phyloP scores from a whole-genome alignment of 306 rosid genomes.

The Canavalia gladiata region DNA sequence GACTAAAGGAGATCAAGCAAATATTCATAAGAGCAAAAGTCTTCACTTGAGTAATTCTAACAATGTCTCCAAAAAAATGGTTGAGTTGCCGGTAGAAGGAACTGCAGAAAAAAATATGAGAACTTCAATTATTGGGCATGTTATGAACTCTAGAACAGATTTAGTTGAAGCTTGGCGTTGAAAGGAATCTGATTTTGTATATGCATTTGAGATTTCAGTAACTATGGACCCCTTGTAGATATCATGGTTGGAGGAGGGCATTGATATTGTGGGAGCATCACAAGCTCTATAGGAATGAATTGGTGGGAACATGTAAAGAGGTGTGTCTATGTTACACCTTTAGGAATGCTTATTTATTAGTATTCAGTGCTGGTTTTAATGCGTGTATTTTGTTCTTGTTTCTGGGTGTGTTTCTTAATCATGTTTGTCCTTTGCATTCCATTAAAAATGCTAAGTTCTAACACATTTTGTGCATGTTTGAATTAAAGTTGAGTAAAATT shows the following conservation, averaged over 20 bases:
- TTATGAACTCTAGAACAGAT: constrained; percentile 72
- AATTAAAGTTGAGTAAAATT: not conserved
- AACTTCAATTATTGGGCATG: constrained; percentile 52
- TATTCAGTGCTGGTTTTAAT: not conserved
- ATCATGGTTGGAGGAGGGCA: not conserved
- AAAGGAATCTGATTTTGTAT: constrained; percentile 30
- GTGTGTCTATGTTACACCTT: not conserved
- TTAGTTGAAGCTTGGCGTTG: constrained; percentile 84
- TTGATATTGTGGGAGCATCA: not conserved
- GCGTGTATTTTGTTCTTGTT: not conserved
- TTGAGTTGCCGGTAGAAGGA: constrained; percentile 50
- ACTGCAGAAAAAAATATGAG: constrained; percentile 57
- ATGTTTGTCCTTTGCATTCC: not conserved
- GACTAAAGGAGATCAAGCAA: constrained; percentile 33
- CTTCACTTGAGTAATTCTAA: constrained; percentile 51
- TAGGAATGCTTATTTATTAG: not conserved
- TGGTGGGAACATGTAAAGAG: not conserved
- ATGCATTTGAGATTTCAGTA: not conserved
- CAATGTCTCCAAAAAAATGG: constrained; percentile 52
- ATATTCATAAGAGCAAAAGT: constrained; percentile 51
- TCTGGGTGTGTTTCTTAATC: not conserved
- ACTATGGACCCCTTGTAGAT: not conserved
- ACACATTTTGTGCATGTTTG: not conserved
- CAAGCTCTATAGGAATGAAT: not conserved
- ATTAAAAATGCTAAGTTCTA: constrained; percentile 8